Percentiles rank a stretch among this genome's conserved stretches.
phyloP scores from a whole-genome alignment of 2,329 filamentous ascomycete species.

The Fusarium buharicum region DNA sequence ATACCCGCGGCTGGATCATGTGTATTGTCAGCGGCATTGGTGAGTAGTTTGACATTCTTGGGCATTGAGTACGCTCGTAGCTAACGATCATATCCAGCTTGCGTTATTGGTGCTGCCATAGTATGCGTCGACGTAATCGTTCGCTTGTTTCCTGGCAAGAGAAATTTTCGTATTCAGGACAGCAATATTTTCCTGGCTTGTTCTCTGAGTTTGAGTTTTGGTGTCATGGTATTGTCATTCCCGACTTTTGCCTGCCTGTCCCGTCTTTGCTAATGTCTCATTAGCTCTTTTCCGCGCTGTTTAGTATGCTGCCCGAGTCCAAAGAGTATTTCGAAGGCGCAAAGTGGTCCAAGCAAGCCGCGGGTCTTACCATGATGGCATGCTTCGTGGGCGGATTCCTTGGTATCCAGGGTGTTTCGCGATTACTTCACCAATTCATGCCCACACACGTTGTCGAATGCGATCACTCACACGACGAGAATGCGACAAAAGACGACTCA shows the following conservation, averaged over 20 bases:
- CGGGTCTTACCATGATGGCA: constrained; percentile 74
- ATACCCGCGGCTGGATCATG: constrained; percentile 95
- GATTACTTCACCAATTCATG: constrained; percentile 76
- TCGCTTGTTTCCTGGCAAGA: constrained; percentile 76
- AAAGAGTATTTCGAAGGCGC: constrained; percentile 79
- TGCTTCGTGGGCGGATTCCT: constrained; percentile 78
- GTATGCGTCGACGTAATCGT: constrained; percentile 88
- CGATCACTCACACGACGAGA: constrained; percentile 75
- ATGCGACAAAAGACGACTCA: constrained; percentile 48
- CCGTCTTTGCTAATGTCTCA: constrained; percentile 12
- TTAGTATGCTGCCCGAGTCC: constrained; percentile 91
- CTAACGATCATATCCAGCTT: constrained; percentile 54
- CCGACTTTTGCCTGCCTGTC: neutral
- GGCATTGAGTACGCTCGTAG: neutral
- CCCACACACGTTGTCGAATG: constrained; percentile 85
- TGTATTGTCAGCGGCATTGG: constrained; percentile 80
- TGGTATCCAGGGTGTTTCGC: constrained; percentile 78
- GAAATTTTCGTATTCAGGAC: constrained; percentile 85
- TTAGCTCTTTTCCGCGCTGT: constrained; percentile 90
- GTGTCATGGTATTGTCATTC: constrained; percentile 80
- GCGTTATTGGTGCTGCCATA: constrained; percentile 80
- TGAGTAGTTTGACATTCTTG: constrained; percentile 50
- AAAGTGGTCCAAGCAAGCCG: constrained; percentile 71
- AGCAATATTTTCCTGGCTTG: constrained; percentile 88
- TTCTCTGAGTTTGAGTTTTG: constrained; percentile 91